These are phyloP conservation scores for Hypoxylon subgilvum DNA, from an alignment of 495 filamentous ascomycete species.

Conservation along the genomic window DNA sequence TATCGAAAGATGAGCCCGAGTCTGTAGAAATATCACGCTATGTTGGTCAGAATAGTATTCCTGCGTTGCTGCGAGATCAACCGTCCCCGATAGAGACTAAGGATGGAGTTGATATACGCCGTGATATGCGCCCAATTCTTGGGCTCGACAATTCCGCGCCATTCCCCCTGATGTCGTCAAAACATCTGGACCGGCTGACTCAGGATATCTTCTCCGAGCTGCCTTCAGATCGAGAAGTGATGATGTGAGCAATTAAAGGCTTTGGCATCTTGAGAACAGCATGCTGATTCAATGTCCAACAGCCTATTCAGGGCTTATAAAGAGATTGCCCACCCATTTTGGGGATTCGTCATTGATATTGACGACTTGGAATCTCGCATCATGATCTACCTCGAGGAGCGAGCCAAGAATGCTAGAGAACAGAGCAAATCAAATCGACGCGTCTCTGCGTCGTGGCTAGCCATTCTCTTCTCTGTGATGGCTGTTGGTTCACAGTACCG, in stretches of 20 bases:
- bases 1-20: conserved; percentile 63
- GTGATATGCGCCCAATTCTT: conserved; percentile 77
- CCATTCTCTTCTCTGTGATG: conserved; percentile 77
- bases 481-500: conserved; percentile 85
- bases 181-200: conserved; percentile 71
- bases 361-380: conserved; percentile 69
- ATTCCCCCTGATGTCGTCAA: conserved; percentile 80
- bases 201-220: conserved; percentile 73
- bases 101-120: conserved; percentile 56
- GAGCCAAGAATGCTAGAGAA: conserved; percentile 61
- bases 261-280: background rate
- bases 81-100: conserved; percentile 53
- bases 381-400: conserved; percentile 69
- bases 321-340: conserved; percentile 78
- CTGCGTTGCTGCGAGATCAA: conserved; percentile 69
- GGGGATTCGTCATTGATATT: conserved; percentile 77
- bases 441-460: conserved; percentile 71
- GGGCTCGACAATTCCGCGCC: conserved; percentile 85
- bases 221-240: conserved; percentile 64
- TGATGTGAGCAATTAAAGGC: conserved; percentile 50
- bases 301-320: conserved; percentile 76
- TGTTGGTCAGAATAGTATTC: conserved; percentile 69
- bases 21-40: conserved; percentile 68
- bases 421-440: conserved; percentile 55
- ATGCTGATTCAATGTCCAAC: conserved; percentile 8